A percentile compares a stretch with the other conserved stretches of the same genome.
These are phyloP conservation scores for Stipa capillata DNA, from an alignment of 176 grass and related monocot species.

Conservation along the genomic window DNA sequence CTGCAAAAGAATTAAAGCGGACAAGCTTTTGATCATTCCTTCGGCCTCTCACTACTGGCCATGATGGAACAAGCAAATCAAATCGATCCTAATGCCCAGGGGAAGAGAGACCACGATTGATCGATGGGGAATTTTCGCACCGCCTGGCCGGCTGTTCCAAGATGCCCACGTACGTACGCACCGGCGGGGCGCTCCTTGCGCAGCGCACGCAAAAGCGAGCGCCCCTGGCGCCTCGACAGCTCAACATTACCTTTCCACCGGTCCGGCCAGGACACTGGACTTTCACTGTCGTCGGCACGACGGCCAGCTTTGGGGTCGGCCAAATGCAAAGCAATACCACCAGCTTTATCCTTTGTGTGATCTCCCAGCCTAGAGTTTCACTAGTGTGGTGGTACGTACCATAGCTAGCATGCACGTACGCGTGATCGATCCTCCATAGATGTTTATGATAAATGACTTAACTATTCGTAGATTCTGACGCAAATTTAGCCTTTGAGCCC, in stretches of 20 bases:
- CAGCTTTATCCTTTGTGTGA: too few relatives aligned
- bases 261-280: background rate
- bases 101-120: background rate
- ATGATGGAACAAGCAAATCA: background rate
- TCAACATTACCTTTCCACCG: background rate
- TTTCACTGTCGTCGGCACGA: constrained; percentile 5
- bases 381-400: too few relatives aligned
- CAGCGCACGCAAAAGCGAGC: too few relatives aligned
- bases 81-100: constrained; percentile 9
- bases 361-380: too few relatives aligned
- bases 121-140: constrained; percentile 4
- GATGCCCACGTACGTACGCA: constrained; percentile 13
- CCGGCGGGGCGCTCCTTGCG: background rate
- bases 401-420: too few relatives aligned
- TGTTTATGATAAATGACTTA: background rate
- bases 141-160: constrained; percentile 1
- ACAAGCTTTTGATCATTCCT: background rate
- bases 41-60: background rate
- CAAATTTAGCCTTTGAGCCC: background rate
- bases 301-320: constrained; percentile 21
- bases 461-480: constrained; percentile 11
- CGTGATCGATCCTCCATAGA: too few relatives aligned
- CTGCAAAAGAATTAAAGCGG: background rate
- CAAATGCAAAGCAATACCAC: too few relatives aligned
- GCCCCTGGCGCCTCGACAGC: constrained; percentile 16